These are phyloP conservation scores for Xerocomellus intermedius DNA, from an alignment of 768 basidiomycete species.

Conservation along the genomic window DNA sequence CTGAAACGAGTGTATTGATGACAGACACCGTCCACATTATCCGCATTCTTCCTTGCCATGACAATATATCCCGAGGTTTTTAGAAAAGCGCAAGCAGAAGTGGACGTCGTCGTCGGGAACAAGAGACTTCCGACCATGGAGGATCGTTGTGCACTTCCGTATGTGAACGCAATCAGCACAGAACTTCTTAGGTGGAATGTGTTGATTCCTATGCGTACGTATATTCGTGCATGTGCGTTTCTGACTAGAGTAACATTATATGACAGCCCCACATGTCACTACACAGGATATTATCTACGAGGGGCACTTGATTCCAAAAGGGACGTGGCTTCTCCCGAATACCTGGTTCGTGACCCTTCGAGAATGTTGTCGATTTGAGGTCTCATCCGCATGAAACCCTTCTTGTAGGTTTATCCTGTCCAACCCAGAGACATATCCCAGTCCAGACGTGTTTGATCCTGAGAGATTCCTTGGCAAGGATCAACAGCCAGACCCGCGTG, in stretches of 20 bases:
- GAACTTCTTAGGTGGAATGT: constrained; percentile 14
- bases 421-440: neutral
- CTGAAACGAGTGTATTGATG: constrained; percentile 1
- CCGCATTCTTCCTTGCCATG: constrained; percentile 22
- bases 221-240: neutral
- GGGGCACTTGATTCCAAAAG: constrained; percentile 25
- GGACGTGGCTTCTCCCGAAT: constrained; percentile 2
- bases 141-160: constrained; percentile 15
- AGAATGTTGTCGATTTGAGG: too few species aligned
- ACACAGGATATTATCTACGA: constrained; percentile 1
- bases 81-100: constrained; percentile 12
- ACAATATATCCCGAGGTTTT: constrained; percentile 5
- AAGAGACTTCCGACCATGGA: constrained; percentile 12
- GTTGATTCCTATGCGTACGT: neutral
- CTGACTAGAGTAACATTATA: neutral
- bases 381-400: too few species aligned
- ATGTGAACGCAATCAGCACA: constrained; percentile 15
- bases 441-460: neutral
- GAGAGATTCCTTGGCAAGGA: neutral
- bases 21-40: constrained; percentile 8
- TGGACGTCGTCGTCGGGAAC: constrained; percentile 9
- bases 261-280: neutral
- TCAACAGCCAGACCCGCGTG: neutral
- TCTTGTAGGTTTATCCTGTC: neutral
- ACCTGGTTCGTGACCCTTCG: constrained; percentile 5